A percentile compares a stretch with the other conserved stretches of the same genome.
Conservation (phyloP, 2,329 filamentous ascomycete genomes). For the Fusarium oxysporum region DNA sequence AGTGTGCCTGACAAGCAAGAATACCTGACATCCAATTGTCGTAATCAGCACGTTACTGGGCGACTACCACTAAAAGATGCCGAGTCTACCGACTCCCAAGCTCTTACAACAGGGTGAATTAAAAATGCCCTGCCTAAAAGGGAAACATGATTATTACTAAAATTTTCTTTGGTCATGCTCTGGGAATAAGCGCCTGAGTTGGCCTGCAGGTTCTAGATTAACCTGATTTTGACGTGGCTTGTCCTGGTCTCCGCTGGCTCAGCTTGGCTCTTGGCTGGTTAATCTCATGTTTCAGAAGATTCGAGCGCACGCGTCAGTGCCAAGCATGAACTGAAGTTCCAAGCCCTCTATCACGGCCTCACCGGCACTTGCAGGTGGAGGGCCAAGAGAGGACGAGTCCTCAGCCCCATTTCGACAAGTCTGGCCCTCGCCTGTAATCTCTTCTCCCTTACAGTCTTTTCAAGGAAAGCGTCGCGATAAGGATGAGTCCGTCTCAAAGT, state of each 20-base stretch:
- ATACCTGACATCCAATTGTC: conserved; percentile 33
- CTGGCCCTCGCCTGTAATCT: conserved; percentile 4
- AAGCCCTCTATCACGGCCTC: conserved; percentile 22
- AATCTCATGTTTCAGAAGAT: conserved; percentile 28
- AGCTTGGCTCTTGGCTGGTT: conserved; percentile 22
- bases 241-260: conserved; percentile 6
- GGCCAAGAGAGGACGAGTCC: conserved; percentile 36
- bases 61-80: conserved; percentile 21
- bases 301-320: conserved; percentile 41
- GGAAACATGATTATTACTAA: conserved; percentile 22
- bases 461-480: conserved; percentile 1
- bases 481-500: conserved; percentile 9
- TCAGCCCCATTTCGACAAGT: conserved; percentile 18
- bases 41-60: conserved; percentile 25
- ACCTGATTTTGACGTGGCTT: conserved; percentile 29
- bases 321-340: conserved; percentile 34
- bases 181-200: conserved; percentile 6
- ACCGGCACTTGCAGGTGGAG: conserved; percentile 38
- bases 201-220: conserved; percentile 7
- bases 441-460: neutral
- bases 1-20: conserved; percentile 26
- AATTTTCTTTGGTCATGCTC: conserved; percentile 1
- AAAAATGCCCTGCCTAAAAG: conserved; percentile 9
- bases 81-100: conserved; percentile 38
- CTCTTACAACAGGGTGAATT: conserved; percentile 18